These are phyloP conservation scores for Trypanosomatidae sp. DNA, from an alignment of 208 protist genomes.

Conservation along the genomic window DNA sequence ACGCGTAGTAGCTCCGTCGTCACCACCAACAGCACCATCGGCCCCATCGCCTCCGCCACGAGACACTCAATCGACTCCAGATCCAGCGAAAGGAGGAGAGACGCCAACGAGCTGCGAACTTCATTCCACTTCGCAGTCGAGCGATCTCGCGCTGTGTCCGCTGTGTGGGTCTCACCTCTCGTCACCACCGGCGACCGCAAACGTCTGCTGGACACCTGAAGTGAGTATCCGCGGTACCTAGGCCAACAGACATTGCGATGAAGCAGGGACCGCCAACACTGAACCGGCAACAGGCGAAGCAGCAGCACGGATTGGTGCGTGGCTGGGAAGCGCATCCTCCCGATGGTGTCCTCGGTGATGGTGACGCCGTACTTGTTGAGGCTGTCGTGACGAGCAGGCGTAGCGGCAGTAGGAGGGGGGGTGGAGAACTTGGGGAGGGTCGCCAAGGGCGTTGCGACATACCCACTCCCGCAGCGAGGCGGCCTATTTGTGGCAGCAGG, in stretches of 20 bases:
- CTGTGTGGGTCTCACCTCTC: too few relatives aligned
- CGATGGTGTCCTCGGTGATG: neutral
- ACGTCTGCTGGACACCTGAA: neutral
- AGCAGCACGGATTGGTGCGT: neutral
- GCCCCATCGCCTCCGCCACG: slow-evolving; percentile 3
- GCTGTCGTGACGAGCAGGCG: neutral
- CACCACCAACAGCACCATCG: slow-evolving; percentile 1
- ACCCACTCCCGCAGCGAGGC: neutral
- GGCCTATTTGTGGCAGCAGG: neutral
- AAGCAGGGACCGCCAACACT: slow-evolving; percentile 1
- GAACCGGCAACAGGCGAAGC: slow-evolving; percentile 8
- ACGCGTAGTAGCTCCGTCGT: slow-evolving; percentile 2
- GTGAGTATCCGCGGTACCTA: slow-evolving; percentile 6
- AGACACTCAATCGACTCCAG: neutral
- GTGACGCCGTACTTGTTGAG: neutral
- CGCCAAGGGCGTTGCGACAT: neutral
- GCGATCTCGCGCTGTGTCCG: neutral
- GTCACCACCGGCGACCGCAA: neutral
- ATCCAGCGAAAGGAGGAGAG: neutral
- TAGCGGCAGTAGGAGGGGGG: neutral
- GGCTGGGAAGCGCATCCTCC: neutral
- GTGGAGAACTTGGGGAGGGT: neutral
- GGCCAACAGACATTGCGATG: slow-evolving; percentile 2
- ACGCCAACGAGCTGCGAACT: neutral
- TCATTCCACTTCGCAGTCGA: neutral